Base-by-base conservation (phyloP, 441 rosid genomes). In the Capsella rubella region DNA sequence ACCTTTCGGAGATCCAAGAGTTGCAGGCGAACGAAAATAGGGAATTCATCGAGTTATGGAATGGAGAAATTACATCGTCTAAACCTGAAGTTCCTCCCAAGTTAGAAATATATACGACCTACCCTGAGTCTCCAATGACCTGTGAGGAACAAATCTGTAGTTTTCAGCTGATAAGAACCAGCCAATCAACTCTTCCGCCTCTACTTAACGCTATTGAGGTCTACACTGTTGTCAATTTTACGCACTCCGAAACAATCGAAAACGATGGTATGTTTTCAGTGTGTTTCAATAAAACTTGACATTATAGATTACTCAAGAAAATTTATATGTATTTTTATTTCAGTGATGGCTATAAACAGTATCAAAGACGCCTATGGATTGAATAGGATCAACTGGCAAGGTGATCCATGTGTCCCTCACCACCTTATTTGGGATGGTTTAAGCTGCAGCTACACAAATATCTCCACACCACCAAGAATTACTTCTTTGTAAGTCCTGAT, bases 121-220 rank as follows among this genome's bases (percentile, higher is more conserved):
- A n/a, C n/a, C n/a, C n/a, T n/a, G n/a, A n/a, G n/a, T n/a, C n/a
- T n/a, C 37, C 78, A 8, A 0, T 0, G 0, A 72, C 9, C 10
- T 62, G 77, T 6, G 4, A 13, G 8, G 14, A 3, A 45, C 55
- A 54, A 5, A 0, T 13, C 35, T 77, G 80, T 12, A 80, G 2
- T 40, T 37, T 21, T 28, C 79, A 49, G 73, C 40, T 78, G 46
- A 31, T 0, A 35, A 78, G 64, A 83, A 77, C 61, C 61, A 59
- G 60, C 47, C 81, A 25, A 7, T 81, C 72, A 78, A 80, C 35
- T 45, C 85, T 54, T 54, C 77, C 75, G 10, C 72, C 66, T 78
- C 83, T 49, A 46, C 57, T 32, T 57, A 84, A 83, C 75, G 88
- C 62, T 74, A 1, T 34, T 29, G 84, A 75, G 59, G 37, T 74